These are phyloP conservation scores for Colletotrichum sp. DNA, from an alignment of 2,329 filamentous ascomycete genomes.

Conservation along the genomic window DNA sequence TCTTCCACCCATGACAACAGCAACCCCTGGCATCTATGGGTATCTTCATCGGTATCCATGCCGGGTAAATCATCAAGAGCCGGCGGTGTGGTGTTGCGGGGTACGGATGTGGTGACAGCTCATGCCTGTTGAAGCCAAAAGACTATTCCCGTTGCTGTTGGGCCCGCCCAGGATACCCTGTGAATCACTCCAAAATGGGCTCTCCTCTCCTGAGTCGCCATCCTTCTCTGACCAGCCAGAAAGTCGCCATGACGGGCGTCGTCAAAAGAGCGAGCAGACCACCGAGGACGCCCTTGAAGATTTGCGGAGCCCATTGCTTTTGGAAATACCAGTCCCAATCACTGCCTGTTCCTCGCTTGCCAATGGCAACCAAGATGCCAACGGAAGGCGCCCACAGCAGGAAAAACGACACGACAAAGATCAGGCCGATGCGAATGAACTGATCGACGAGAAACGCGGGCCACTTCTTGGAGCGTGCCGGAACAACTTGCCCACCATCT, in stretches of 20 bases:
- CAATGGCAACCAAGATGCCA: constrained; percentile 45
- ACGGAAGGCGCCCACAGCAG: constrained; percentile 49
- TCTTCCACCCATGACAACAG: background rate
- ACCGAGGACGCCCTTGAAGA: constrained; percentile 56
- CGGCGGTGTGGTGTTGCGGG: background rate
- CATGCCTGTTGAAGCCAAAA: background rate
- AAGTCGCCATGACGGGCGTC: constrained; percentile 52
- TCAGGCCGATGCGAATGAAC: constrained; percentile 36
- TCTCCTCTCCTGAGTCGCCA: constrained; percentile 38
- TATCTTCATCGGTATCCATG: background rate
- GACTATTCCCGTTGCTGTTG: background rate
- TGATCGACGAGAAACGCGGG: constrained; percentile 37
- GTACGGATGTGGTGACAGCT: background rate
- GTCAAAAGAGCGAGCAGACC: constrained; percentile 49
- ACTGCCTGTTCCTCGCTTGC: constrained; percentile 33
- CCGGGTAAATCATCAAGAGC: background rate
- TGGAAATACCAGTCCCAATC: constrained; percentile 47
- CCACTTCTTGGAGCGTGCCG: constrained; percentile 23
- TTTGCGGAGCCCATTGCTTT: constrained; percentile 48
- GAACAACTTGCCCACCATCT: constrained; percentile 31
- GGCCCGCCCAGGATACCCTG: background rate
- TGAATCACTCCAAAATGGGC: background rate
- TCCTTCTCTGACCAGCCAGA: constrained; percentile 56
- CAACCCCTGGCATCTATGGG: background rate
- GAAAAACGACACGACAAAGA: constrained; percentile 43